Base-by-base conservation (phyloP, 2,329 filamentous ascomycete genomes). In the Ophiocordyceps unilateralis region DNA sequence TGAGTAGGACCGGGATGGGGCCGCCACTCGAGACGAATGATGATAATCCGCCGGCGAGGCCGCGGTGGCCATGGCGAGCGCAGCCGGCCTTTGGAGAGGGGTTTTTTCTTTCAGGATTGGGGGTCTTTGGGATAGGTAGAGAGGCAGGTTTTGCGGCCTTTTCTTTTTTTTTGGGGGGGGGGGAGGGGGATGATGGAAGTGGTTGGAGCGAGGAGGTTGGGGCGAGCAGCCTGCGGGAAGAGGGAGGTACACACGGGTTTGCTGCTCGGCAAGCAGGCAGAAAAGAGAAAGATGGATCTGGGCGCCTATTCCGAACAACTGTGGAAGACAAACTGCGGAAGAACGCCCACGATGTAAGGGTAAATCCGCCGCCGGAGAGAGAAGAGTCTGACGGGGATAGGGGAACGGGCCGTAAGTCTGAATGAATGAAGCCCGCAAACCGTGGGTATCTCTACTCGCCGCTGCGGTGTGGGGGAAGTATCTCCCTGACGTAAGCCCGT, bases 1-100 rank as follows among this genome's bases (percentile, higher is more conserved):
- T 46, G 58, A 61, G 50, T 54, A 58, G 46, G 56, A 58, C 47
- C 58, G 58, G 48, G 56, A 51, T 49, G 56, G 58, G 47, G 52
- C 48, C 41, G 52, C 53, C 53, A 47, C 51, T 47, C 46, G 49
- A 49, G 47, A 47, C 44, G 50, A 47, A 48, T 50, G 45, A 37
- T 47, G 47, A 46, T 48, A 47, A 43, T 49, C 46, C 46, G 47
- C 49, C 28, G 50, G 47, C 38, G 48, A 43, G 42, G 48, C 42
- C 43, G 47, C 39, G 22, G 49, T 50, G 37, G 68, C 69, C 46
- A 51, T 50, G 46, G 37, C 45, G 44, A 43, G 47, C 41, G 17
- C 32, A 19, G 15, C 15, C n/a, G n/a, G n/a, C 6, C 32, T n/a
- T 36, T n/a, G 15, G 32, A 8, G 21, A 39, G 17, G 21, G 19